Evolutionary conservation across 75 land plant species (phyloP).

Genomic region (Azolla pinnata): DNA sequence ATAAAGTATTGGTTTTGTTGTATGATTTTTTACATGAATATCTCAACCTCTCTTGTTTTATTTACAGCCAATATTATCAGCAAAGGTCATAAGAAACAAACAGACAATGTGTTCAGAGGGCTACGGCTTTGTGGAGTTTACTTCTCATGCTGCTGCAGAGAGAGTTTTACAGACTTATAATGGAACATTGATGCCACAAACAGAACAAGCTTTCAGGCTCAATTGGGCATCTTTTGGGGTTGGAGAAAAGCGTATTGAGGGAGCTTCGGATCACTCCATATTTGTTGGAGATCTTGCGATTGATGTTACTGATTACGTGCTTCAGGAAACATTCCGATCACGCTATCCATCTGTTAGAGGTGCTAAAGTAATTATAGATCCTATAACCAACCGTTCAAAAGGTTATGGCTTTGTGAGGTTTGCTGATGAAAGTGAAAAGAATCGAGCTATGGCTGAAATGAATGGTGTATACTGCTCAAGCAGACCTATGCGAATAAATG

Average conservation of each 20-base stretch:
- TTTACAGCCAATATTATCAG: conserved; percentile 12
- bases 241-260: conserved; percentile 67
- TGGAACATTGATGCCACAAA: conserved; percentile 69
- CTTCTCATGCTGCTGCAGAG: conserved; percentile 67
- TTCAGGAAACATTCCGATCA: conserved; percentile 72
- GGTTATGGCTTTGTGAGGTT: conserved; percentile 97
- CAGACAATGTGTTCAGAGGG: conserved; percentile 72
- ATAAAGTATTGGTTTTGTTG: no score
- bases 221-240: conserved; percentile 84
- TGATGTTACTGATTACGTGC: conserved; percentile 76
- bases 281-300: conserved; percentile 95
- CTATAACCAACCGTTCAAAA: conserved; percentile 83
- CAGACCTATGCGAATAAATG: conserved; percentile 90
- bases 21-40: neutral
- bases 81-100: conserved; percentile 80
- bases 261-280: conserved; percentile 59
- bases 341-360: conserved; percentile 76
- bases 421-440: conserved; percentile 72
- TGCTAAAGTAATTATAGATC: conserved; percentile 88
- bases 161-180: conserved; percentile 62
- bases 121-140: conserved; percentile 93
- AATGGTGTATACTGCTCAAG: conserved; percentile 69
- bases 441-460: conserved; percentile 89
- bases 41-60: conserved; percentile 3
- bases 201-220: conserved; percentile 65